Percentiles rank a stretch among this genome's conserved stretches.
phyloP scores from a whole-genome alignment of 192 early-diverging fungal genomes.

The Entophlyctis luteolus region DNA sequence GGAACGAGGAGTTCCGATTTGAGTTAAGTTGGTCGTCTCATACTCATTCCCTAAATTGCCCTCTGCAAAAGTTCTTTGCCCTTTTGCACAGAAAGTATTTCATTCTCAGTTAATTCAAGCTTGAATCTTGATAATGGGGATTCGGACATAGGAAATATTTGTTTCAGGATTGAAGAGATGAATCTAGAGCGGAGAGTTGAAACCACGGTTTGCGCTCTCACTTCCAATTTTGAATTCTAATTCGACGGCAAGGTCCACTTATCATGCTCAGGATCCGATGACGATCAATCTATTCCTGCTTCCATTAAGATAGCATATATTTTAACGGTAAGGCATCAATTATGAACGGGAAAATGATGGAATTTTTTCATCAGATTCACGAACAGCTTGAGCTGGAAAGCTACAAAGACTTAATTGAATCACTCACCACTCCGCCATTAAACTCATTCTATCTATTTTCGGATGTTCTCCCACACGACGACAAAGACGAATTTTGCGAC shows the following conservation, averaged over 20 bases:
- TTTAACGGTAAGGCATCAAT: conserved; percentile 17
- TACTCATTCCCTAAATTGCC: conserved; percentile 15
- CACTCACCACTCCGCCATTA: conserved; percentile 39
- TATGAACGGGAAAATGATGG: background rate
- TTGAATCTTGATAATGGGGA: conserved; percentile 33
- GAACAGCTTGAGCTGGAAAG: conserved; percentile 18
- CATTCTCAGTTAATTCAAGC: conserved; percentile 13
- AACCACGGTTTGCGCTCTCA: conserved; percentile 17
- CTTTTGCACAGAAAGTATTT: conserved; percentile 30
- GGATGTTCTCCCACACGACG: conserved; percentile 26
- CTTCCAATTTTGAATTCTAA: background rate
- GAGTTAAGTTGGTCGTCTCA: conserved; percentile 15
- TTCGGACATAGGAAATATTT: conserved; percentile 4
- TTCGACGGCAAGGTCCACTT: conserved; percentile 2
- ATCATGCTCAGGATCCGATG: conserved; percentile 1
- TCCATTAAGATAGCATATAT: conserved; percentile 32
- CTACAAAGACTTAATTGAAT: conserved; percentile 24
- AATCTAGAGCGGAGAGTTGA: conserved; percentile 17
- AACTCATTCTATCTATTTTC: conserved; percentile 33
- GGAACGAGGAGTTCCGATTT: conserved; percentile 43
- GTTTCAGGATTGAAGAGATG: conserved; percentile 1
- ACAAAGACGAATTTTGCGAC: conserved; percentile 41
- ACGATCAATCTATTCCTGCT: background rate
- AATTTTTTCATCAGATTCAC: background rate
- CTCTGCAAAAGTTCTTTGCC: conserved; percentile 21